Base-by-base conservation (phyloP, 192 early-diverging fungal genomes). In the Coemansia sp. region DNA sequence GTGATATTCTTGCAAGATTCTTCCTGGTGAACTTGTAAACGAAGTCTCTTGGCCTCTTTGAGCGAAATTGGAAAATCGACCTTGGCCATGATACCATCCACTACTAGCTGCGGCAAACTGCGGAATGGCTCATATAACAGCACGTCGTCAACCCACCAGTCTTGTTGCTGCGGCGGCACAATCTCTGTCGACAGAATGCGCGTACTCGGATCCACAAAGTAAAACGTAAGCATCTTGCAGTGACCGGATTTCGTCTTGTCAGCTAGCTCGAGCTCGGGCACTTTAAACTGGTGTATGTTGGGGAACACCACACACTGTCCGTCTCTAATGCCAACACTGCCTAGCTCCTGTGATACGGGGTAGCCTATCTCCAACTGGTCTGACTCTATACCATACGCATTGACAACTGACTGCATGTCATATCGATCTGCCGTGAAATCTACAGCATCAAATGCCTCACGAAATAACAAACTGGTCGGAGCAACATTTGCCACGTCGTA, bases 221-320 rank as follows among this genome's bases (percentile, higher is more conserved):
- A 89, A 55, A 91, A 89, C n/a, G 64, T 69, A 0, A 91, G 78
- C 57, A 90, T 89, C 62, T 87, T 87, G 68, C 87, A 81, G 43
- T 84, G 74, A 3, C 91, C 91, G 0, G 85, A 78, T 29, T 80
- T 81, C 27, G 75, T 73, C 47, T 55, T 69, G 62, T 90, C 84
- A 15, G 22, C 67, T 15, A 92, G 74, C 22, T 62, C 53, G 62
- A 92, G 89, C 0, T 80, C 77, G 6, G 81, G 78, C 2, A 90
- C 80, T n/a, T 79, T 58, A 69, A 90, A 89, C 70, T 91, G 91
- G 40, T 76, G 83, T 6, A 68, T 65, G 76, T 91, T 92, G 5
- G 89, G 88, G 68, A 88, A 92, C 18, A 77, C 87, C 22, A 91
- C 62, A 63, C 78, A 83, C 15, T 86, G 89, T 15, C 86, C 87